Percentiles rank a stretch among this genome's conserved stretches.
Conservation (phyloP, 1,284 basidiomycete genomes). For the Macrocystidia cucumis region DNA sequence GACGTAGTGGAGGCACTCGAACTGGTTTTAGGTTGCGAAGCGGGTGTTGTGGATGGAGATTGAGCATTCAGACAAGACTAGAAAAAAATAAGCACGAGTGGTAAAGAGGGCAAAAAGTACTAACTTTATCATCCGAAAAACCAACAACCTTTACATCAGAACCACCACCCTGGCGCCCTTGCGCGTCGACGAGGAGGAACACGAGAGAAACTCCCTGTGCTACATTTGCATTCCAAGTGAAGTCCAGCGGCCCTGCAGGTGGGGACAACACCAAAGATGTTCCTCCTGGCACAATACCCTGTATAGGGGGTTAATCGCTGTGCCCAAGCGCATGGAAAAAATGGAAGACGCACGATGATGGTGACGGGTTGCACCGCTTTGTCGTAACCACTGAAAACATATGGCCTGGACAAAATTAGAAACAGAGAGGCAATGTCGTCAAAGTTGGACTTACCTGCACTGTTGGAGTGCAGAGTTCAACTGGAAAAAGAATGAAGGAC, state of each 20-base stretch:
- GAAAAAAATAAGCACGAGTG: too few relatives aligned
- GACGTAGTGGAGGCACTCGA: slow-evolving; percentile 16
- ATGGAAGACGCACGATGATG: slow-evolving; percentile 38
- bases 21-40: slow-evolving; percentile 17
- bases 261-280: slow-evolving; percentile 38
- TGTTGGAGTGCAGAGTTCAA: slow-evolving; percentile 49
- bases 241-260: slow-evolving; percentile 32
- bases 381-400: slow-evolving; percentile 40
- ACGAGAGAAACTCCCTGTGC: slow-evolving; percentile 51
- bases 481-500: slow-evolving; percentile 40
- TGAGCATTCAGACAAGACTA: slow-evolving; percentile 41
- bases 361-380: slow-evolving; percentile 51
- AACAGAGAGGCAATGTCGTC: slow-evolving; percentile 1
- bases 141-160: slow-evolving; percentile 44
- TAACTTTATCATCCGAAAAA: slow-evolving; percentile 37
- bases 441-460: slow-evolving; percentile 40
- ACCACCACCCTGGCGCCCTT: slow-evolving; percentile 48
- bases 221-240: slow-evolving; percentile 51
- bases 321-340: slow-evolving; percentile 8
- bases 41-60: slow-evolving; percentile 41
- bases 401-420: slow-evolving; percentile 35
- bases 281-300: slow-evolving; percentile 66
- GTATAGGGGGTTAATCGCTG: slow-evolving; percentile 4
- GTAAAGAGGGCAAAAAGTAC: too few relatives aligned
- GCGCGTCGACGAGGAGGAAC: slow-evolving; percentile 54